phyloP scores from a whole-genome alignment of 768 basidiomycete species.

The Fomitopsis serialis region DNA sequence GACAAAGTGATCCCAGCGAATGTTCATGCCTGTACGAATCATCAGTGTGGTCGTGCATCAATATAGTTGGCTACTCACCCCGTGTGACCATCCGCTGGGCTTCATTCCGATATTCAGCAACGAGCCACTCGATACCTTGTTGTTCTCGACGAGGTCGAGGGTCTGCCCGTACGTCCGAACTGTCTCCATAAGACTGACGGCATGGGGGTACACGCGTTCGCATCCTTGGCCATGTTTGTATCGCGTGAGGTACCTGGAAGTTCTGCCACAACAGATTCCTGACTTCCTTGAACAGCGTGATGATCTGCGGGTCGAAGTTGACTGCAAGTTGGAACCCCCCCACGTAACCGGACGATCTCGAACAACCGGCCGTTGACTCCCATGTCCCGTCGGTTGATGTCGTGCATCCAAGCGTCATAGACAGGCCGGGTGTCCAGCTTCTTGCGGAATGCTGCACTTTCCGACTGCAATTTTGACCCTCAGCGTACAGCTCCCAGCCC shows the following conservation, averaged over 20 bases:
- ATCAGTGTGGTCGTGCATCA: neutral
- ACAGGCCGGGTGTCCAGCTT: conserved; percentile 94
- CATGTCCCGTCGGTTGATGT: conserved; percentile 92
- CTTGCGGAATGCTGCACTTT: conserved; percentile 86
- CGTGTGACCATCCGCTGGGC: conserved; percentile 89
- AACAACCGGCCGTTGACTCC: conserved; percentile 88
- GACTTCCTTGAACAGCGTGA: conserved; percentile 98
- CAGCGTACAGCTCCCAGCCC: conserved; percentile 99
- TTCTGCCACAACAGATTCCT: conserved; percentile 93
- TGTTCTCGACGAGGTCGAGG: conserved; percentile 82
- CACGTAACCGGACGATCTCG: conserved; percentile 75
- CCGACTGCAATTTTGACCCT: conserved; percentile 96
- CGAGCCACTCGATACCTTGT: conserved; percentile 89
- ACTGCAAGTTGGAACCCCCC: conserved; percentile 85
- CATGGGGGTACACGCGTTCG: conserved; percentile 98
- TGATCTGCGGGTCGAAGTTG: conserved; percentile 98
- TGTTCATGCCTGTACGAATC: conserved; percentile 69
- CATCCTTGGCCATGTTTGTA: conserved; percentile 98
- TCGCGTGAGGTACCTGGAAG: conserved; percentile 92
- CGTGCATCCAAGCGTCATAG: conserved; percentile 94
- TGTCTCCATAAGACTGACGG: conserved; percentile 97
- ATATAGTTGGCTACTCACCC: conserved; percentile 42
- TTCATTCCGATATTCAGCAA: conserved; percentile 92
- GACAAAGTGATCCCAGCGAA: conserved; percentile 96
- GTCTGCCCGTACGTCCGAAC: conserved; percentile 98